These are phyloP conservation scores for Xylaria digitata DNA, from an alignment of 2,329 filamentous ascomycete species.

Conservation along the genomic window DNA sequence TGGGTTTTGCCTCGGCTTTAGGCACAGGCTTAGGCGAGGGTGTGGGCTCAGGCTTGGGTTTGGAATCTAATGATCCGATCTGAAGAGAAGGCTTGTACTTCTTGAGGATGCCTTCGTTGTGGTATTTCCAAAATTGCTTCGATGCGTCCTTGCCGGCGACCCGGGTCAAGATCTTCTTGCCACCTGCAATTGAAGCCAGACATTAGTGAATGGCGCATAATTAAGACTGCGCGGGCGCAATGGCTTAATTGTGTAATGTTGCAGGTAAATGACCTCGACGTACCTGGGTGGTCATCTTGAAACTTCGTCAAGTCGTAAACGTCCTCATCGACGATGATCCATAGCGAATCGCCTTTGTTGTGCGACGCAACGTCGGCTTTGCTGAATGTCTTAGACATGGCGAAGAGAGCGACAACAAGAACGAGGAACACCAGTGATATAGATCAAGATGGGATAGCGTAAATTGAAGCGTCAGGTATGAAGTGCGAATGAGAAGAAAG, in stretches of 20 bases:
- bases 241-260: neutral
- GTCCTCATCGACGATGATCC: conserved; percentile 92
- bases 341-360: conserved; percentile 87
- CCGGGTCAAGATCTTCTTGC: conserved; percentile 73
- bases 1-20: conserved; percentile 63
- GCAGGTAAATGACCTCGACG: conserved; percentile 42
- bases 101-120: conserved; percentile 88
- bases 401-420: neutral
- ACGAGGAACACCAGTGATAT: neutral
- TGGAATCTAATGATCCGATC: conserved; percentile 88
- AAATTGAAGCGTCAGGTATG: conserved; percentile 1
- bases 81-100: conserved; percentile 83
- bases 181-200: conserved; percentile 55
- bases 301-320: conserved; percentile 95
- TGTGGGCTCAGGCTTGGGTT: conserved; percentile 68
- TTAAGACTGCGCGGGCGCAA: neutral
- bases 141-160: conserved; percentile 74
- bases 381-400: conserved; percentile 89
- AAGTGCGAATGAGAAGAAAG: conserved; percentile 10
- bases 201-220: neutral
- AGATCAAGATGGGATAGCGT: neutral
- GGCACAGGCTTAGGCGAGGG: conserved; percentile 67
- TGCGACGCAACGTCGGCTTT: conserved; percentile 88
- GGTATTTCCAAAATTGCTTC: conserved; percentile 78
- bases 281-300: conserved; percentile 85